Percentiles rank a stretch among this genome's conserved stretches.
Conservation (phyloP, 768 basidiomycete genomes). For the Pleurotus eryngii region DNA sequence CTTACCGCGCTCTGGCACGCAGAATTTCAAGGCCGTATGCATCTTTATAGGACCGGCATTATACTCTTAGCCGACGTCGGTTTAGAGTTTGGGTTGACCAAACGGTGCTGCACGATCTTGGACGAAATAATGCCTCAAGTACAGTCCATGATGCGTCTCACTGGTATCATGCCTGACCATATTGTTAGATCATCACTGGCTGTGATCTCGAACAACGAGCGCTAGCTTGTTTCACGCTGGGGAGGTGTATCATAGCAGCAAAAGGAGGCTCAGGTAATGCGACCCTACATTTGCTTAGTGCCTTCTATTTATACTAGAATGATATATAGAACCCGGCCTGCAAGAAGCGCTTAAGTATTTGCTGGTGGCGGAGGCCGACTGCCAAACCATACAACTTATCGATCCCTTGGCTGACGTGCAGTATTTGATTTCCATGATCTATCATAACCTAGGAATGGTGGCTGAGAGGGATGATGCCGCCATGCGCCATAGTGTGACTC, state of each 20-base stretch:
- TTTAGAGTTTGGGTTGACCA: conserved; percentile 74
- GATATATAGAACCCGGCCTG: conserved; percentile 35
- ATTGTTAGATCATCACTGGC: conserved; percentile 58
- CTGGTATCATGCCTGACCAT: not conserved
- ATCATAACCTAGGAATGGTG: conserved; percentile 62
- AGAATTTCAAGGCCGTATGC: conserved; percentile 70
- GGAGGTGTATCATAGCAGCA: conserved; percentile 70
- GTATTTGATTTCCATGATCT: conserved; percentile 66
- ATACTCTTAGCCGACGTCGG: conserved; percentile 76
- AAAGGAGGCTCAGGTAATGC: conserved; percentile 40
- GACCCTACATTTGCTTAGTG: not conserved
- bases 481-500: conserved; percentile 43
- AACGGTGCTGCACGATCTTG: conserved; percentile 58
- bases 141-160: conserved; percentile 10
- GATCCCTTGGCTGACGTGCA: conserved; percentile 64
- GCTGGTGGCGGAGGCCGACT: conserved; percentile 64
- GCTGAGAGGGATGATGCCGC: conserved; percentile 54
- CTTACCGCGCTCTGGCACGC: conserved; percentile 76
- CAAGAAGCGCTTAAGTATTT: conserved; percentile 61
- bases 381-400: conserved; percentile 52
- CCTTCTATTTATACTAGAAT: not conserved
- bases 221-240: conserved; percentile 68
- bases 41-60: conserved; percentile 64
- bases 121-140: conserved; percentile 86
- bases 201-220: conserved; percentile 76